Percentiles rank a stretch among this genome's conserved stretches.
Evolutionary conservation across 2,329 filamentous ascomycete species (phyloP).

Genomic region (Diaporthe ilicicola): DNA sequence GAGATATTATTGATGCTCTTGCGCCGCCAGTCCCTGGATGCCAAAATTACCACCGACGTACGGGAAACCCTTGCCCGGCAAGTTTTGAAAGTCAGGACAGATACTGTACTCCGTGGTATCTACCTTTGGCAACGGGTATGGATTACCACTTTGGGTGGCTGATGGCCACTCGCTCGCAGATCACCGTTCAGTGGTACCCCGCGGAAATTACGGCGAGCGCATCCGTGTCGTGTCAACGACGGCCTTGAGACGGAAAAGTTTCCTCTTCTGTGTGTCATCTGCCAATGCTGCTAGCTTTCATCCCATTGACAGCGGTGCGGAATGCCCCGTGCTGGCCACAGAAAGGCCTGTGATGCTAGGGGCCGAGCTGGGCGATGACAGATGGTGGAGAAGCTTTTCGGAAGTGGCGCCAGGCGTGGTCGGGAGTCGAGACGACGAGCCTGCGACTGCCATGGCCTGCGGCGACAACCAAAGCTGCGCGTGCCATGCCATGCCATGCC

Average conservation of each 20-base stretch:
- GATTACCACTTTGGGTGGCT: constrained; percentile 12
- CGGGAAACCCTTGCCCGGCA: background rate
- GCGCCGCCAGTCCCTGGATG: background rate
- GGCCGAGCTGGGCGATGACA: constrained; percentile 8
- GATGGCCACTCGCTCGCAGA: constrained; percentile 17
- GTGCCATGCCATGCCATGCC: background rate
- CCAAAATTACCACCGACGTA: background rate
- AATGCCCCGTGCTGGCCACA: constrained; percentile 16
- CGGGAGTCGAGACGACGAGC: background rate
- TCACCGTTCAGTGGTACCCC: constrained; percentile 29
- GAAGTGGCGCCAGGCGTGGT: constrained; percentile 11
- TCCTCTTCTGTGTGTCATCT: constrained; percentile 25
- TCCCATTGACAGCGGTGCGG: constrained; percentile 24
- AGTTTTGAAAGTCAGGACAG: background rate
- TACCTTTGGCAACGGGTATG: constrained; percentile 8
- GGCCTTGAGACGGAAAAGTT: constrained; percentile 14
- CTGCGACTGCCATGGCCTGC: constrained; percentile 5
- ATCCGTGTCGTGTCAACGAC: constrained; percentile 14
- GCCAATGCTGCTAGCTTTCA: background rate
- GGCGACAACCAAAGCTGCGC: background rate
- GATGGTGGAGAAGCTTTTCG: constrained; percentile 7
- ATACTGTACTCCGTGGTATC: background rate
- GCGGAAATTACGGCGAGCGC: constrained; percentile 29
- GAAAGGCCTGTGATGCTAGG: constrained; percentile 20
- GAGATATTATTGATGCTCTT: constrained; percentile 7